Evolutionary conservation across 768 basidiomycete species (phyloP).

Genomic region (Lactifluus volemus): DNA sequence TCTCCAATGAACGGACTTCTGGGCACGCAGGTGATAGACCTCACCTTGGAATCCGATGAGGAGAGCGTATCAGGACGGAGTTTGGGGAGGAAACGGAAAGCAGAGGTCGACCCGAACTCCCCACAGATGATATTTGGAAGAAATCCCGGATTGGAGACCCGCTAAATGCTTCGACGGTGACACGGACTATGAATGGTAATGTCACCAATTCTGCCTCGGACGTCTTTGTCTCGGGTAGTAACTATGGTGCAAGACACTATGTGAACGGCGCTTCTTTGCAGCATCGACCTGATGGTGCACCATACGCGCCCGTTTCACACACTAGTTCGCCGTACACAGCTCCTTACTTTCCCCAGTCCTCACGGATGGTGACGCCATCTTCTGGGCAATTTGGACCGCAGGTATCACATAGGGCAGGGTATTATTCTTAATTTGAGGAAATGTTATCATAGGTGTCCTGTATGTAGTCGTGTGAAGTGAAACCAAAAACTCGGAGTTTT

Average conservation of each 20-base stretch:
- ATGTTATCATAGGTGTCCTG: too few species aligned
- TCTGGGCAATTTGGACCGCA: slow-evolving; percentile 14
- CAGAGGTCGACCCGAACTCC: slow-evolving; percentile 42
- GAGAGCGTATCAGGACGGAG: slow-evolving; percentile 39
- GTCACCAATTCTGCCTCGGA: slow-evolving; percentile 14
- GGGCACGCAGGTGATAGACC: slow-evolving; percentile 60
- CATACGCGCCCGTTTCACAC: neutral
- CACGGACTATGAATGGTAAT: slow-evolving; percentile 13
- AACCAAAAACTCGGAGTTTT: neutral
- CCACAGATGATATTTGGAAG: slow-evolving; percentile 69
- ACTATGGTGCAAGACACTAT: slow-evolving; percentile 16
- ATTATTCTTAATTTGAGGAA: slow-evolving; percentile 9
- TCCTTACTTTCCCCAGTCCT: slow-evolving; percentile 7
- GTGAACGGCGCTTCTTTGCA: slow-evolving; percentile 12
- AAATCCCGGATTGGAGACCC: slow-evolving; percentile 38
- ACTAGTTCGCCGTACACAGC: slow-evolving; percentile 3
- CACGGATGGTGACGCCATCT: neutral
- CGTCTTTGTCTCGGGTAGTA: slow-evolving; percentile 9
- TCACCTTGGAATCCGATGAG: slow-evolving; percentile 75
- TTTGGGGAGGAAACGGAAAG: slow-evolving; percentile 51
- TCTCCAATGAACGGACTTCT: slow-evolving; percentile 6
- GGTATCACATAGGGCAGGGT: slow-evolving; percentile 13
- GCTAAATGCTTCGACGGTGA: slow-evolving; percentile 13
- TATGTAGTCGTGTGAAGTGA: neutral
- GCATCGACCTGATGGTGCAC: slow-evolving; percentile 6